These are phyloP conservation scores for Calonectria pteridis DNA, from an alignment of 2,329 filamentous ascomycete genomes.

Conservation along the genomic window DNA sequence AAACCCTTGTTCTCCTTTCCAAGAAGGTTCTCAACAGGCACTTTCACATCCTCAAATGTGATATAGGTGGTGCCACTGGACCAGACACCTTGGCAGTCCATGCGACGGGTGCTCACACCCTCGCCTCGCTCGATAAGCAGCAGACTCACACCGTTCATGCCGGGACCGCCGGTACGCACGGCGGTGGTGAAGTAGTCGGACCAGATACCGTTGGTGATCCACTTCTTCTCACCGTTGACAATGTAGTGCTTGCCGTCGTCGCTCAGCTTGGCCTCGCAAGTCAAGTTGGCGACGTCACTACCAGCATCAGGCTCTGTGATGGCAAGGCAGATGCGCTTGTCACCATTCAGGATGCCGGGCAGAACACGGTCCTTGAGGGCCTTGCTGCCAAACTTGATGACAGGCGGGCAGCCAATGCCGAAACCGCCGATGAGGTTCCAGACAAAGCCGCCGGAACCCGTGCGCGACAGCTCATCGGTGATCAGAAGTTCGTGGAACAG, in stretches of 20 bases:
- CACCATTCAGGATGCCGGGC: constrained; percentile 87
- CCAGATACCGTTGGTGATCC: constrained; percentile 99
- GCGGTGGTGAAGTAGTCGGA: constrained; percentile 97
- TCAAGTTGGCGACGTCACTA: constrained; percentile 93
- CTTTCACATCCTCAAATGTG: constrained; percentile 99
- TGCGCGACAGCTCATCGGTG: constrained; percentile 92
- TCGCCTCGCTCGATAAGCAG: constrained; percentile 92
- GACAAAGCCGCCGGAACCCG: constrained; percentile 91
- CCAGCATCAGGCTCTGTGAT: constrained; percentile 98
- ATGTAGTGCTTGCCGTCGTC: constrained; percentile 99
- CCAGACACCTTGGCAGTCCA: constrained; percentile 99
- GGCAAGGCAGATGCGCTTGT: constrained; percentile 97
- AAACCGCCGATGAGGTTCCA: constrained; percentile 99
- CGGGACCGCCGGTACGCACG: constrained; percentile 87
- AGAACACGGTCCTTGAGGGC: constrained; percentile 87
- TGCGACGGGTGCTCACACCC: constrained; percentile 91
- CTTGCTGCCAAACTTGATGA: constrained; percentile 93
- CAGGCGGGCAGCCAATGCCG: constrained; percentile 91
- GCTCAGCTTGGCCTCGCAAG: constrained; percentile 93
- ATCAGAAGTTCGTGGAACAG: constrained; percentile 97
- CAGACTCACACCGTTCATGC: constrained; percentile 93
- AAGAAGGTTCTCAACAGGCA: constrained; percentile 97
- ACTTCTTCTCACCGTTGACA: constrained; percentile 99
- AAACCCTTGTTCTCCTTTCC: constrained; percentile 99
- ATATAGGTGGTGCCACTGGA: constrained; percentile 96